Base-by-base conservation (phyloP, 768 basidiomycete species). In the Glaciozyma martinii region DNA sequence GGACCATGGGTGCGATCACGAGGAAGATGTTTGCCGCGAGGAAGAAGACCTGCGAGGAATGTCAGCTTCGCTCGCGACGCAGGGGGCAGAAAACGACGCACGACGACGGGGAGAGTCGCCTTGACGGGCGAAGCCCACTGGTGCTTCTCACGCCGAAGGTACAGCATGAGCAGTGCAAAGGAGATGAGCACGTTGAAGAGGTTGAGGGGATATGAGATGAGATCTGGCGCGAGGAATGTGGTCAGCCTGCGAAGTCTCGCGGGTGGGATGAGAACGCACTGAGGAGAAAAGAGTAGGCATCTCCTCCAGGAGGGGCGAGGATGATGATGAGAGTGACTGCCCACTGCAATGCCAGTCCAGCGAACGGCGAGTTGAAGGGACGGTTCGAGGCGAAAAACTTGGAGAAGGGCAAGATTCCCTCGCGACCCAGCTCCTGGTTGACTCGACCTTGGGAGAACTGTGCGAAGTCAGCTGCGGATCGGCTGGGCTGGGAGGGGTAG, bases 341-440 rank as follows among this genome's bases (percentile, higher is more conserved):
- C 68, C 71, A 74, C 37, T 74, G 71, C 5, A 60, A 40, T 3
- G 42, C 60, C 5, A 74, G 66, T 59, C 73, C 73, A 21, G 73
- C 68, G 49, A 72, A 59, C 42, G 73, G 73, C 6, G 73, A 52
- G 67, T 74, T 74, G 71, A 74, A 74, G 19, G 73, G 73, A 53
- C 63, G 62, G 65, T 72, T 74, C 53, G 56, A 60, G 21, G 73
- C 73, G 46, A 71, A 74, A 67, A 74, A 71, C 42, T 60, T 55
- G 18, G 71, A 62, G 63, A 71, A 74, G 40, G 73, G 73, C 8
- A 74, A 62, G 33, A 74, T 56, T 21, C 73, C 73, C 61, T 74
- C 73, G 37, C 73, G 67, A n/a, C 73, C 73, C 25, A 73, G 65
- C 55, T 74, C 72, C 53, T 73, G 72, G 57, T 68, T 66, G 58